Percentiles rank a stretch among this genome's conserved stretches.
Evolutionary conservation across 2,329 filamentous ascomycete genomes (phyloP).

Genomic region (Colletotrichum salicis): DNA sequence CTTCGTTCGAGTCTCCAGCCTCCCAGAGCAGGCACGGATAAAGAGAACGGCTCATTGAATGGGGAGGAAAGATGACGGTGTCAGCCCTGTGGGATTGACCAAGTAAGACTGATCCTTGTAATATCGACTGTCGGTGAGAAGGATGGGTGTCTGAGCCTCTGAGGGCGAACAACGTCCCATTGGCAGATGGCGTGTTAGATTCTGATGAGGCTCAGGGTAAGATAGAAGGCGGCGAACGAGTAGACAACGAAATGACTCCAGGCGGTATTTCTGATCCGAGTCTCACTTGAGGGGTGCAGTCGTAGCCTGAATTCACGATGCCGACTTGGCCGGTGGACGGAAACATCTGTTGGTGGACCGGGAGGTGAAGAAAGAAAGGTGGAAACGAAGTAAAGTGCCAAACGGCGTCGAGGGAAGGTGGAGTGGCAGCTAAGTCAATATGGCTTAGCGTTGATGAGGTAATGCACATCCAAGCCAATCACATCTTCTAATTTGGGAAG

Average conservation of each 20-base stretch:
- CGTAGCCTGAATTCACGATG: no score
- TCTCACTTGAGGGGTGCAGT: no score
- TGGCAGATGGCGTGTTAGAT: not conserved
- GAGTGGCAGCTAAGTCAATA: not conserved
- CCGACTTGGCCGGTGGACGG: not conserved
- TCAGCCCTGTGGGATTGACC: conserved; percentile 25
- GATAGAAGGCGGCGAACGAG: not conserved
- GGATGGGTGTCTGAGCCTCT: not conserved
- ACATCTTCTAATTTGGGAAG: not conserved
- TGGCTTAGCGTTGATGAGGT: conserved; percentile 6
- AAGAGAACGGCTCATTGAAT: conserved; percentile 7
- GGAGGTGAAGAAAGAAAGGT: not conserved
- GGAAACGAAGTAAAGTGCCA: not conserved
- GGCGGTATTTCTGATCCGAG: no score
- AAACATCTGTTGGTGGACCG: not conserved
- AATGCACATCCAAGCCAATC: not conserved
- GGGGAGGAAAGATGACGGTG: conserved; percentile 11
- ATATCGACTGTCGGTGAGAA: conserved; percentile 10
- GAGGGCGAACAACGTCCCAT: not conserved
- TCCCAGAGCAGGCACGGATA: conserved; percentile 15
- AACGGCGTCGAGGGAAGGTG: not conserved
- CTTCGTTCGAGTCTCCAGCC: conserved; percentile 5
- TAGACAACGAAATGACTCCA: not conserved
- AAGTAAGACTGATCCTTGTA: conserved; percentile 24
- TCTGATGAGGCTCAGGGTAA: not conserved